Base-by-base conservation (phyloP, 225 moss, liverwort and hornwort species). In the Lunularia cruciata region DNA sequence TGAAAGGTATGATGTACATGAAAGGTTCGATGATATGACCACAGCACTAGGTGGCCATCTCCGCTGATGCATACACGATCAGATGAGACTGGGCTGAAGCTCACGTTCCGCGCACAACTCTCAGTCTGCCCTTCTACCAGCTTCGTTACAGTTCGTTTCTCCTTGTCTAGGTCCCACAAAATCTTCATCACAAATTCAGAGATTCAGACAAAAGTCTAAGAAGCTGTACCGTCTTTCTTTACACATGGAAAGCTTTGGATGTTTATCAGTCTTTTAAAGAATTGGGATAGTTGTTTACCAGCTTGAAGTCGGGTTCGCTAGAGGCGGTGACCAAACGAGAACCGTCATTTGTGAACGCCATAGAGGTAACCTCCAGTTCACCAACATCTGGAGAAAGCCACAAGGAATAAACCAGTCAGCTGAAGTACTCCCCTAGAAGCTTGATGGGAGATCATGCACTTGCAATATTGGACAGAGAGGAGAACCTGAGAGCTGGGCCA, bases 241-340 rank as follows among this genome's bases (percentile, higher is more conserved):
- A n/a, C n/a, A n/a, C n/a, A n/a, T n/a, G n/a, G n/a, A n/a, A n/a
- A n/a, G n/a, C n/a, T n/a, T n/a, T n/a, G n/a, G n/a, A n/a, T n/a
- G n/a, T n/a, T n/a, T n/a, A n/a, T n/a, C n/a, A n/a, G n/a, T n/a
- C n/a, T n/a, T n/a, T n/a, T n/a, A n/a, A n/a, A n/a, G n/a, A n/a
- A n/a, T n/a, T n/a, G n/a, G n/a, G n/a, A n/a, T n/a, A n/a, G n/a
- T n/a, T n/a, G n/a, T 79, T 83, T 42, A 92, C 95, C 84, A 96
- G 57, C 67, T 83, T 57, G 18, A 90, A 92, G 76, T 96, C 95
- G 55, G 95, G 95, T 71, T 86, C 88, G 54, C 90, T 85, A 30
- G 95, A 92, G 27, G 83, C 19, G 8, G 92, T 92, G 11, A 80
- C 78, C 64, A 96, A 75, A 36, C 90, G 77, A 79, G 84, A 84